A percentile compares a stretch with the other conserved stretches of the same genome.
phyloP scores from a whole-genome alignment of 148 eudicot genomes.

The Chenopodium berlandieri region DNA sequence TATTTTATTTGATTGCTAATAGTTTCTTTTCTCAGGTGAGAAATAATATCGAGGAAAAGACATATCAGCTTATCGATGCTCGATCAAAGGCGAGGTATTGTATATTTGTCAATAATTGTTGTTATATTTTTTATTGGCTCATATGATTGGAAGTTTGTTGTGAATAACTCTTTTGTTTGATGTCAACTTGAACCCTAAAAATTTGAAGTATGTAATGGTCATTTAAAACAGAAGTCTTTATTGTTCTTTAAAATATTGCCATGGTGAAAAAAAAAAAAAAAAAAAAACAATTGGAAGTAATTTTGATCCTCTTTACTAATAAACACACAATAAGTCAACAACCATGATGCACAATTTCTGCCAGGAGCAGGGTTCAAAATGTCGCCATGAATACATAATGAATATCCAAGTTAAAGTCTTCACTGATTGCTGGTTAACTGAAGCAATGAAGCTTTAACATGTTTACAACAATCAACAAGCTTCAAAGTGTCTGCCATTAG shows the following conservation, averaged over 20 bases:
- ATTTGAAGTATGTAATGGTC: neutral
- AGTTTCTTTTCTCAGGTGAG: slow-evolving; percentile 47
- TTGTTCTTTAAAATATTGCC: neutral
- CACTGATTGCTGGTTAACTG: neutral
- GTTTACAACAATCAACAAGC: no score
- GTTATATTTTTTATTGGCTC: neutral
- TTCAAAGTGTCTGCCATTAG: neutral
- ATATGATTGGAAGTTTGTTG: neutral
- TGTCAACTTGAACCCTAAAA: neutral
- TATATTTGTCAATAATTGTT: neutral
- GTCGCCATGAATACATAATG: no score
- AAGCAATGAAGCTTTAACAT: neutral
- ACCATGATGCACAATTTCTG: no score
- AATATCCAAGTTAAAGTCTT: no score
- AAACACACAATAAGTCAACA: no score
- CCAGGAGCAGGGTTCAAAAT: no score
- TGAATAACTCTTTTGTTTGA: neutral
- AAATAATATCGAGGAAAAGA: slow-evolving; percentile 64
- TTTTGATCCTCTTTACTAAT: no score
- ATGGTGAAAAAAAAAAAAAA: neutral
- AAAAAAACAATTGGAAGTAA: no score
- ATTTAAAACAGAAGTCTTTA: neutral
- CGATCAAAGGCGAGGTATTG: slow-evolving; percentile 83
- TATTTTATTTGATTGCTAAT: neutral
- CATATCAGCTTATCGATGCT: slow-evolving; percentile 79